Percentiles rank a stretch among this genome's conserved stretches.
Conservation (phyloP, 371 early-diverging fungal species). For the Dinochytrium kinnereticum region DNA sequence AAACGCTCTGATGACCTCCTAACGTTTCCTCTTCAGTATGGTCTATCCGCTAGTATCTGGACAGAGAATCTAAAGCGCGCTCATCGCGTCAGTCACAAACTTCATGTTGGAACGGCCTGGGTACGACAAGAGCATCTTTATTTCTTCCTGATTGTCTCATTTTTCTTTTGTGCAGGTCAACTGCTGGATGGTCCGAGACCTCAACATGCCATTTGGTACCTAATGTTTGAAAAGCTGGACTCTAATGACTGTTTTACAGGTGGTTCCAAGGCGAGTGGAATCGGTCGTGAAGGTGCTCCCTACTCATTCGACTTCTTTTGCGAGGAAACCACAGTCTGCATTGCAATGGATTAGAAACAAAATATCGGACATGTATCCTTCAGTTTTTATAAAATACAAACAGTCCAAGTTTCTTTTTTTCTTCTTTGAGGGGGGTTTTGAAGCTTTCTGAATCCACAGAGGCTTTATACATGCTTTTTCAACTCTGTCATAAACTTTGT, state of each 20-base stretch:
- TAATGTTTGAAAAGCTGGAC: background rate
- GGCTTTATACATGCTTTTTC: too few species aligned
- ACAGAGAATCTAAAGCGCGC: constrained; percentile 67
- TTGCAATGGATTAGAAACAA: constrained; percentile 11
- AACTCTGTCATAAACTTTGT: background rate
- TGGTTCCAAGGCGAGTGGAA: constrained; percentile 44
- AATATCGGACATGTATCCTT: background rate
- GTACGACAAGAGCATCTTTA: constrained; percentile 44
- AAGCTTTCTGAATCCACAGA: too few species aligned
- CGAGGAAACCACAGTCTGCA: constrained; percentile 32
- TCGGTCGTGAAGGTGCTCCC: constrained; percentile 48
- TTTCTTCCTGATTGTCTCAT: constrained; percentile 27
- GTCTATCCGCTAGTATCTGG: constrained; percentile 81
- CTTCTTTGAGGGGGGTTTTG: too few species aligned
- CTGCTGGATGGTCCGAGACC: constrained; percentile 73
- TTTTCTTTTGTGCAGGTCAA: constrained; percentile 71
- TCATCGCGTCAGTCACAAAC: constrained; percentile 61
- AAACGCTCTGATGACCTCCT: too few species aligned
- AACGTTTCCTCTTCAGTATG: constrained; percentile 58
- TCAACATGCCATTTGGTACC: constrained; percentile 74
- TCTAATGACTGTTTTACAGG: constrained; percentile 2
- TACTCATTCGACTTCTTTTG: constrained; percentile 47
- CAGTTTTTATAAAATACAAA: background rate
- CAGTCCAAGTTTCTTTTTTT: too few species aligned
- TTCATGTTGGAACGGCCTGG: constrained; percentile 41